These are phyloP conservation scores for Nannochloris sp. DNA, from an alignment of 139 green algal genomes.

Conservation along the genomic window DNA sequence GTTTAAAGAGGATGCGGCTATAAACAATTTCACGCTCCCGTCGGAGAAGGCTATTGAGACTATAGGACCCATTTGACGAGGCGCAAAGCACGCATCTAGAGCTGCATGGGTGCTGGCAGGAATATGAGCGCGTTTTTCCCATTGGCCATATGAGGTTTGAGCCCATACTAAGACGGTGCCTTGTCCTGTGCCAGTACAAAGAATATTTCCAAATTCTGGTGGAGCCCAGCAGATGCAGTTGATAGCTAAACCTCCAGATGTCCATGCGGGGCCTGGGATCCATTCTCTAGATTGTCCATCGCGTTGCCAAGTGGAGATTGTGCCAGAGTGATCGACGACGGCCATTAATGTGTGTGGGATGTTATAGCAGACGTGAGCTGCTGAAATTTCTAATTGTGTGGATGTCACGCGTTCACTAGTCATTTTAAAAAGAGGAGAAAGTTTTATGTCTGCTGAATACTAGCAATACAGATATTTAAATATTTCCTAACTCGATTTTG, in stretches of 20 bases:
- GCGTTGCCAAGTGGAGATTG: background rate
- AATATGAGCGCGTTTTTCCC: background rate
- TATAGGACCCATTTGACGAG: conserved; percentile 6
- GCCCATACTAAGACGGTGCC: conserved; percentile 12
- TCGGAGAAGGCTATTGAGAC: conserved; percentile 18
- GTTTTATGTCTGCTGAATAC: no score
- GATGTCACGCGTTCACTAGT: no score
- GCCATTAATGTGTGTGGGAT: conserved; percentile 9
- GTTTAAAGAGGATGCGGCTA: background rate
- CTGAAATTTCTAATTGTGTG: background rate
- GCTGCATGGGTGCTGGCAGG: background rate
- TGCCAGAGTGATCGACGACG: background rate
- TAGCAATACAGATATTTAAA: no score
- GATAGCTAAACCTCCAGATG: background rate
- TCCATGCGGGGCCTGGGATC: background rate
- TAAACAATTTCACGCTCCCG: conserved; percentile 15
- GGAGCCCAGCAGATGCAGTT: conserved; percentile 8
- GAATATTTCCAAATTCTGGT: conserved; percentile 4
- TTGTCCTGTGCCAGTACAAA: conserved; percentile 5
- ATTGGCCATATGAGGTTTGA: background rate
- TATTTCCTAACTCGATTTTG: no score
- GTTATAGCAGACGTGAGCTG: conserved; percentile 7
- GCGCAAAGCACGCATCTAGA: conserved; percentile 4
- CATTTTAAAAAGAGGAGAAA: no score
- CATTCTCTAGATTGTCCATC: background rate